Base-by-base conservation (phyloP, 768 basidiomycete species). In the Xanthoconium purpureum region DNA sequence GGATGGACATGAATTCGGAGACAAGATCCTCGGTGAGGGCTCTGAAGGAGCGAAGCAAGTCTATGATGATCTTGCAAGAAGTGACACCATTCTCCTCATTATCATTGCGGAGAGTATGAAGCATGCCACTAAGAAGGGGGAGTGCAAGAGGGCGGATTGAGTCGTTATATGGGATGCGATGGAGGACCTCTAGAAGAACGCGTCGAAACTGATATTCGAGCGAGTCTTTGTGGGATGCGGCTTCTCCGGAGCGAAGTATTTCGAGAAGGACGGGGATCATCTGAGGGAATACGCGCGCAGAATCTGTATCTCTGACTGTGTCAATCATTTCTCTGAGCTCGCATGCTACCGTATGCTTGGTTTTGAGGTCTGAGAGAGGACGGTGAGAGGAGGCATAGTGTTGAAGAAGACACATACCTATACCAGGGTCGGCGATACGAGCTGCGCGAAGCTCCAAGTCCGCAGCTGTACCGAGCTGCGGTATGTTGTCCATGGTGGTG, bases 21-120 rank as follows among this genome's bases (percentile, higher is more conserved):
- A 94, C 78, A 49, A 84, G 79, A 10, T 90, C 85, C 60, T 92
- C 91, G 15, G 84, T 82, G 47, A 89, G 74, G 11, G 80, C 73
- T 64, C 89, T 83, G 69, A 89, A 91, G 49, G 80, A 83, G 47
- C 96, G 84, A 65, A 91, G 83, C 20, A 94, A 79, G 73, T 99
- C 96, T 56, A 93, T 87, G 66, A 97, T 79, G 54, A 87, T 89
- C 74, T 98, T 98, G 80, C 94, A 92, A 53, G 88, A 89, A 3
- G 86, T 80, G 33, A 88, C 80, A 3, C 91, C 97, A 66, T 94
- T 95, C 69, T 99, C 97, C 73, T 99, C 97, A 69, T 97, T 98
- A 75, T 99, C 97, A 61, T 83, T 77, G 28, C 89, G 86, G 32
- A 98, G 79, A 50, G 94, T 77, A 59, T 91, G 80, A 37, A 98